Conservation (phyloP, 2,329 filamentous ascomycete genomes). For the Diaporthe sp. region DNA sequence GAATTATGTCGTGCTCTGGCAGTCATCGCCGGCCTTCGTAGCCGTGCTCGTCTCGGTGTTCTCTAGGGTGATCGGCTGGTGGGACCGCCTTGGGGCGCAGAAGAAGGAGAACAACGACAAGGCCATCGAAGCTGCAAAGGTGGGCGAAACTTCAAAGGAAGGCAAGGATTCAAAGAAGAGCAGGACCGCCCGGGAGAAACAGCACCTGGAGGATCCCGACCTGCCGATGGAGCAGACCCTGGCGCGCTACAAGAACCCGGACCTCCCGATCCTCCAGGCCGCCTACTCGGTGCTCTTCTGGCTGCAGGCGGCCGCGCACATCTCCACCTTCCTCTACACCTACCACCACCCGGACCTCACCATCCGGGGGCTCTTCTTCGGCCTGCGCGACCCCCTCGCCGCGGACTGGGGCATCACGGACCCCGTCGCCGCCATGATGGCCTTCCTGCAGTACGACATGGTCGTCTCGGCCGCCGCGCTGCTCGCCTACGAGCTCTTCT, state of each 20-base stretch:
- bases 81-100: conserved; percentile 5
- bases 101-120: neutral
- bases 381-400: neutral
- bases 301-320: neutral
- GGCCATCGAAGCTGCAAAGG: neutral
- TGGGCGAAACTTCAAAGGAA: neutral
- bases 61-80: neutral
- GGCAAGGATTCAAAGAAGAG: neutral
- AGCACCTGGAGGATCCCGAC: neutral
- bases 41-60: conserved; percentile 1
- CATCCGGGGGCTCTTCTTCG: conserved; percentile 4
- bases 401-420: conserved; percentile 1
- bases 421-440: neutral
- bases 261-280: neutral
- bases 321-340: conserved; percentile 2
- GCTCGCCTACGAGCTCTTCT: conserved; percentile 10
- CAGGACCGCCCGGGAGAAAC: neutral
- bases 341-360: conserved; percentile 1
- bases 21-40: neutral
- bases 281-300: conserved; percentile 15
- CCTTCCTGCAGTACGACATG: conserved; percentile 7
- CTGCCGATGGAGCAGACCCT: conserved; percentile 1
- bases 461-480: neutral
- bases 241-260: conserved; percentile 9
- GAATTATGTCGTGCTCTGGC: neutral